Evolutionary conservation across 352 stramenopile genomes (phyloP), one percentile per base, ranked within the genome.

Genomic region (Phytophthora litchii): DNA sequence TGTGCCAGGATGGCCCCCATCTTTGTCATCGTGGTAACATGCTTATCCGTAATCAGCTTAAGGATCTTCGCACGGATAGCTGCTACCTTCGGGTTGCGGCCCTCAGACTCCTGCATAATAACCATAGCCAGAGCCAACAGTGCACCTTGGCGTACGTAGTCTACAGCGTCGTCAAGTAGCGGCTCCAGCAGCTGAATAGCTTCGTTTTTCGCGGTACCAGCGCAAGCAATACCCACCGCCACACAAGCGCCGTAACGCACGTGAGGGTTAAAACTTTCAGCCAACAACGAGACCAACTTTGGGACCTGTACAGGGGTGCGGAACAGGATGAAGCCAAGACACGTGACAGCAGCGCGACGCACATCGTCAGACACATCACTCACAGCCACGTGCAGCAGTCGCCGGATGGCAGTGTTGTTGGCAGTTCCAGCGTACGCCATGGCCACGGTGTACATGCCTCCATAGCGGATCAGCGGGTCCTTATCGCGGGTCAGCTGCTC

Each of bases 211-310:
- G 93, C 97, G 7, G 96, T 98, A 42, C 96, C 97, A 25, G 97
- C 94, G 74, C 97, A 99, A 14, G 97, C 96, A 71, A 99, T 99
- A 32, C 97, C 98, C 7, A 99, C 95, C 1, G 98, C 97, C 54
- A 99, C 97, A 76, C 97, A 99, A 54, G 97, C 96, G 11, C 97
- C 97, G 75, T 99, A 99, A 40, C 98, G 94, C 27, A 99, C 97
- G 80, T 99, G 97, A 34, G 98, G 96, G 80, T 99, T 99, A 79
- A 99, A 99, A 63, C 89, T 98, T 64, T 99, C 97, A 1, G 98
- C 86, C n/a, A 99, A 76, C 27, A 99, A 79, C 38, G 88, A 93
- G 29, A 98, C 93, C 32, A 98, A 64, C 60, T 94, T 94, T 3
- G 87, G 86, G 29, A 95, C 86, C 53, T 98, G 94, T 57, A 99